Evolutionary conservation across 140 eudicot genomes (phyloP), one percentile per base, ranked within the genome.

Genomic region (Cichorium intybus): DNA sequence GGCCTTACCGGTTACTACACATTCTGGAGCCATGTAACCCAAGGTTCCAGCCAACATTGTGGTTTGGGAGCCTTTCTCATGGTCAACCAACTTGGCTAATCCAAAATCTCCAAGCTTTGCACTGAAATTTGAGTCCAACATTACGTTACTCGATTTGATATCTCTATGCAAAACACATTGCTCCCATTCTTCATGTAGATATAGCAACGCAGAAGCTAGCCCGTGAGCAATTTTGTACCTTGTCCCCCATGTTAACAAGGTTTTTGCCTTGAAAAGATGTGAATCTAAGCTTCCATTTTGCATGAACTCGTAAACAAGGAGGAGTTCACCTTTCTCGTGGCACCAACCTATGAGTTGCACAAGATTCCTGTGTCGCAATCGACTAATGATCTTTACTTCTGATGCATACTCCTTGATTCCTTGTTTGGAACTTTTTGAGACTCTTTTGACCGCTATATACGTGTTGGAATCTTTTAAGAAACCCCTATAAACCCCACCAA

Each of bases 311-410:
- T 80, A 80, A 55, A 68, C 82, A 53, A 80, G 82, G 3, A 81
- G 20, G 24, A 81, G 79, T 33, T 77, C 68, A 2, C 65, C 43
- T 11, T 50, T 55, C 6, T 81, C 78, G 27, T 84, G 87, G 69
- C 87, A 84, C 87, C 91, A 81, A 24, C 91, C 91, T 0, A 60
- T 46, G 50, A 85, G 85, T 65, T 73, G 81, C 29, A 85, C 87
- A 61, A 78, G 28, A 55, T 81, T 85, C 20, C 62, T 62, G 15
- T 84, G 92, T 64, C 85, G 72, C 53, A 85, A 51, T 18, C 71
- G 50, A 39, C 85, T 81, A 35, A 81, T 69, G 56, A 75, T 81
- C 77, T 68, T 81, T 46, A 84, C 80, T 72, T 84, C 84, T 0
- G 86, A 77, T 35, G 82, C 62, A n/a, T n/a, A n/a, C n/a, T n/a